Conservation (phyloP, 768 basidiomycete species). For the Boletus coccyginus region DNA sequence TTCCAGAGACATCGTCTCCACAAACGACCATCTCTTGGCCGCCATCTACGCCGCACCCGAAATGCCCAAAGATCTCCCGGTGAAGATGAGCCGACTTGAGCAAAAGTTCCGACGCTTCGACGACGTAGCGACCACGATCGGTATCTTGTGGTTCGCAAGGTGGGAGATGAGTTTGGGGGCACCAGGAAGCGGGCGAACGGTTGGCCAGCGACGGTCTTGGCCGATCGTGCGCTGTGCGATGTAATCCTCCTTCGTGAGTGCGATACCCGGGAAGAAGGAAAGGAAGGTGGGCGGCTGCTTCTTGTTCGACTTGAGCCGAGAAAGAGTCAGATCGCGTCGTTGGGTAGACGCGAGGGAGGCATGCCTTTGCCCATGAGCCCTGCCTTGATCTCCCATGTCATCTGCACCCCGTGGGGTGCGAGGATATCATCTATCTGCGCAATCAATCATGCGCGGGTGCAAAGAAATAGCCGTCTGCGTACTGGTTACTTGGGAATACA, state of each 20-base stretch:
- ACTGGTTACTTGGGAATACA: slow-evolving; percentile 83
- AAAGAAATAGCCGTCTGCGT: slow-evolving; percentile 20
- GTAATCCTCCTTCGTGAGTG: slow-evolving; percentile 61
- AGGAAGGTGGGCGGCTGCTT: slow-evolving; percentile 65
- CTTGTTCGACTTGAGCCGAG: slow-evolving; percentile 52
- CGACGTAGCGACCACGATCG: slow-evolving; percentile 82
- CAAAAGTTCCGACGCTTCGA: slow-evolving; percentile 62
- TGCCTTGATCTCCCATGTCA: slow-evolving; percentile 91
- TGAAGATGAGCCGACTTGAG: slow-evolving; percentile 65
- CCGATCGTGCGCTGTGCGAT: slow-evolving; percentile 50
- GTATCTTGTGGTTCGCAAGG: slow-evolving; percentile 62
- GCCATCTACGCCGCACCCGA: slow-evolving; percentile 20
- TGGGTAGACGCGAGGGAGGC: slow-evolving; percentile 8
- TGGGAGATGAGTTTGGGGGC: slow-evolving; percentile 66
- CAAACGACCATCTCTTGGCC: slow-evolving; percentile 59
- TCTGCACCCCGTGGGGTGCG: slow-evolving; percentile 63
- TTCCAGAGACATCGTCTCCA: slow-evolving; percentile 59
- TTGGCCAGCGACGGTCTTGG: slow-evolving; percentile 68
- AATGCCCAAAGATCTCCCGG: slow-evolving; percentile 49
- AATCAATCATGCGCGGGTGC: background rate
- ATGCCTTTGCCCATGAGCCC: slow-evolving; percentile 84
- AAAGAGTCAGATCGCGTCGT: background rate
- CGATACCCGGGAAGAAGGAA: slow-evolving; percentile 73
- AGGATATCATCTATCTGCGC: slow-evolving; percentile 62
- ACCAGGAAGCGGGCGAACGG: slow-evolving; percentile 72